phyloP scores from a whole-genome alignment of 1,139 yeast genomes.

The Blastobotrys raffinosifermentans region DNA sequence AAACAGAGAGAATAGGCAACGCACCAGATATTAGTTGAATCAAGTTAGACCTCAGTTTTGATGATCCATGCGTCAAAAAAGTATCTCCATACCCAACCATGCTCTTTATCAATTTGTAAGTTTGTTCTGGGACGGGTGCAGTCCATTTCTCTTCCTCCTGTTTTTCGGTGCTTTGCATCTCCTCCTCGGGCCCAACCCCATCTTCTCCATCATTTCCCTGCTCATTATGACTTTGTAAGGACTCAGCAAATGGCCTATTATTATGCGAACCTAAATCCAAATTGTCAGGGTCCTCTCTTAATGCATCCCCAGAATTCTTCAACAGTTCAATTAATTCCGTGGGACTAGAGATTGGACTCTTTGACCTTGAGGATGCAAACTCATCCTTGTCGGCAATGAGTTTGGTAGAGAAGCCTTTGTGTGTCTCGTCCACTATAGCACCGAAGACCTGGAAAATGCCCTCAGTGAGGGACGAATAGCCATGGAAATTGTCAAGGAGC shows the following conservation, averaged over 20 bases:
- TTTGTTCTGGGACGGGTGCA: constrained; percentile 54
- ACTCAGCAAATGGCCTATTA: constrained; percentile 9
- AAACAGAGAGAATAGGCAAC: constrained; percentile 60
- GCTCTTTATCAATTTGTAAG: constrained; percentile 53
- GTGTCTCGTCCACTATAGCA: constrained; percentile 54
- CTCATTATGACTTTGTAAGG: too few relatives aligned
- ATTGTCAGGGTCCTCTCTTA: constrained; percentile 1
- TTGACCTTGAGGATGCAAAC: not conserved
- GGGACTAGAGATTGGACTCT: constrained; percentile 10
- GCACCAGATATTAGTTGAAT: constrained; percentile 45
- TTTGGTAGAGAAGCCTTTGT: constrained; percentile 29
- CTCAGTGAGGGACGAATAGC: constrained; percentile 63
- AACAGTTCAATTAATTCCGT: constrained; percentile 20
- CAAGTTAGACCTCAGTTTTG: constrained; percentile 49
- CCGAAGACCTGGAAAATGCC: constrained; percentile 71
- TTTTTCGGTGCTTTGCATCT: constrained; percentile 27
- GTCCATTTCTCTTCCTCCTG: constrained; percentile 44
- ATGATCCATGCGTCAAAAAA: constrained; percentile 63
- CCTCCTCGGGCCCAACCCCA: constrained; percentile 32
- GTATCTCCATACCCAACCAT: constrained; percentile 67
- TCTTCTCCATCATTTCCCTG: constrained; percentile 31
- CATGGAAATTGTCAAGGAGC: constrained; percentile 76
- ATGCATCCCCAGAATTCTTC: constrained; percentile 9
- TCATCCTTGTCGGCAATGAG: constrained; percentile 4
- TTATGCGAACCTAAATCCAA: constrained; percentile 11